Conservation (phyloP, 306 rosid genomes). For the Begonia masoniana region DNA sequence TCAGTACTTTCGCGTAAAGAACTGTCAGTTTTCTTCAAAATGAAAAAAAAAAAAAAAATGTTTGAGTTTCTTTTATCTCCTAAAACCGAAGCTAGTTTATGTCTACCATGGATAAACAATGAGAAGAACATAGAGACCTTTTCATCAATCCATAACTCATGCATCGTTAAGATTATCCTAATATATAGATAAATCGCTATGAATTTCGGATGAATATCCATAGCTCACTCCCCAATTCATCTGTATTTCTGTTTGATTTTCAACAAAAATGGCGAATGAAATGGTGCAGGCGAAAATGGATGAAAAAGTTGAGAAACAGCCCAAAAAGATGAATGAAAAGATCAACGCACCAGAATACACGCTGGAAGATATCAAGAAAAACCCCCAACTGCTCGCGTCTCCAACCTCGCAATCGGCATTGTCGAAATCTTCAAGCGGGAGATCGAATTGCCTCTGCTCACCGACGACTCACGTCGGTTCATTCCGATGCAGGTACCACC, state of each 20-base stretch:
- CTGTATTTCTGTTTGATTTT: not conserved
- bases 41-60: no score
- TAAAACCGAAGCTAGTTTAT: no score
- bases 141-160: not conserved
- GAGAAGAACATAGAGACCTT: not conserved
- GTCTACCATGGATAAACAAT: no score
- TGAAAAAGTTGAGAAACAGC: conserved; percentile 20
- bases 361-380: conserved; percentile 24
- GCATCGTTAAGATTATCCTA: not conserved
- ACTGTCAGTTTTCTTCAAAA: no score
- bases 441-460: conserved; percentile 58
- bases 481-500: conserved; percentile 56
- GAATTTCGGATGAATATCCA: no score
- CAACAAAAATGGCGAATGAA: not conserved
- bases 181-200: no score
- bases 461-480: conserved; percentile 79
- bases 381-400: conserved; percentile 21
- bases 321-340: conserved; percentile 13
- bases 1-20: no score
- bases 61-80: no score
- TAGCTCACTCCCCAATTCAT: no score
- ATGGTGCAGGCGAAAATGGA: conserved; percentile 16
- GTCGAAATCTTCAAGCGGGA: conserved; percentile 21
- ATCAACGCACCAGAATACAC: conserved; percentile 20
- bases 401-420: conserved; percentile 12